A percentile compares a stretch with the other conserved stretches of the same genome.
Evolutionary conservation across 345 rosid species (phyloP).

Genomic region (Euphorbia tirucalli): DNA sequence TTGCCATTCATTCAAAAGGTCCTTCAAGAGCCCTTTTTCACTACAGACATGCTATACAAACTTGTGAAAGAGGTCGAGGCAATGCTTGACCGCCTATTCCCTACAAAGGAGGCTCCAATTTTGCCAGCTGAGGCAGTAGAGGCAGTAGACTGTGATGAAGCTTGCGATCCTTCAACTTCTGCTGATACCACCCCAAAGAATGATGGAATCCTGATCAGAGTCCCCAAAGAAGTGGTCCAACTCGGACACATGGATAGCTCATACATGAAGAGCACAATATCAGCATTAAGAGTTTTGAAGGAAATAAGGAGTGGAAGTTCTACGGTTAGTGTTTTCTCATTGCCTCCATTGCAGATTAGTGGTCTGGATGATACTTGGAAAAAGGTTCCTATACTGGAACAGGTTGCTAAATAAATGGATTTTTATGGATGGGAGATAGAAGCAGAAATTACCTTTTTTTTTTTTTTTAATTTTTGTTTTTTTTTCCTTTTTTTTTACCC

Average conservation of each 20-base stretch:
- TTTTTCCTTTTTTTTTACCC: not conserved
- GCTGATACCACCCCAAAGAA: constrained; percentile 27
- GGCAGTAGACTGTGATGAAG: constrained; percentile 26
- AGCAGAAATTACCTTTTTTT: not conserved
- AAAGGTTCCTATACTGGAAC: constrained; percentile 69
- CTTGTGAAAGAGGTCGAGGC: constrained; percentile 80
- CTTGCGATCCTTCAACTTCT: constrained; percentile 40
- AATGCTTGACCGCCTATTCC: constrained; percentile 76
- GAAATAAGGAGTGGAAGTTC: constrained; percentile 86
- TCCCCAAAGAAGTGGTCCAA: constrained; percentile 62
- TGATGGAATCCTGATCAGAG: constrained; percentile 22
- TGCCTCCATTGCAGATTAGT: constrained; percentile 77
- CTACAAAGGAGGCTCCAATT: constrained; percentile 28
- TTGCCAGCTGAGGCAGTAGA: constrained; percentile 30
- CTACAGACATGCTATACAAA: constrained; percentile 77
- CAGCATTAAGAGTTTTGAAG: constrained; percentile 71
- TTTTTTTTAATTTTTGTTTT: too few species aligned
- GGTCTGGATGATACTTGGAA: constrained; percentile 76
- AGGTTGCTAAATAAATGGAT: constrained; percentile 60
- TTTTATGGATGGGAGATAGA: not conserved
- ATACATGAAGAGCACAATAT: constrained; percentile 78
- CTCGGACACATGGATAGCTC: constrained; percentile 63
- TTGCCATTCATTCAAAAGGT: constrained; percentile 89
- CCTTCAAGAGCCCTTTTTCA: constrained; percentile 88
- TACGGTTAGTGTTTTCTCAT: constrained; percentile 72